A percentile compares a stretch with the other conserved stretches of the same genome.
Conservation (phyloP, 768 basidiomycete genomes). For the Lentinus tigrinus region DNA sequence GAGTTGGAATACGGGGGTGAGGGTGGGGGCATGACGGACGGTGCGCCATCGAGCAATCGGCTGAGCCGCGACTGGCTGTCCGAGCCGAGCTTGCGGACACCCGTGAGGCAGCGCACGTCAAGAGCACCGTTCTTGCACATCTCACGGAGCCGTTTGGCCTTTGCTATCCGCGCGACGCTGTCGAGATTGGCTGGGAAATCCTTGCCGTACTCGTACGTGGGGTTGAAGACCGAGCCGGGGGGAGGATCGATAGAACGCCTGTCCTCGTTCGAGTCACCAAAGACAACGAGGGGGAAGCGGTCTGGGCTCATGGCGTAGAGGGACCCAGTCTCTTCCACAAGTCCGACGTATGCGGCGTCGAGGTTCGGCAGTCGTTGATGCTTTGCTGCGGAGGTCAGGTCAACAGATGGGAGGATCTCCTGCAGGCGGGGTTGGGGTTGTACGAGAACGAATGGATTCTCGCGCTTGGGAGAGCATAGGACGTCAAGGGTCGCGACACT, state of each 20-base stretch:
- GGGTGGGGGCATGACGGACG: slow-evolving; percentile 29
- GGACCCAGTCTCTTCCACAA: slow-evolving; percentile 67
- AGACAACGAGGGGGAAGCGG: slow-evolving; percentile 79
- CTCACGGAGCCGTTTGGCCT: slow-evolving; percentile 42
- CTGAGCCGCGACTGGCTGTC: slow-evolving; percentile 41
- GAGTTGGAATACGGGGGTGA: slow-evolving; percentile 23
- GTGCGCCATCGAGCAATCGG: slow-evolving; percentile 61
- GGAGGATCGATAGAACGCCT: slow-evolving; percentile 34
- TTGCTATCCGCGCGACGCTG: slow-evolving; percentile 34
- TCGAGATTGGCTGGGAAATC: slow-evolving; percentile 46
- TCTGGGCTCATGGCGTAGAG: slow-evolving; percentile 85
- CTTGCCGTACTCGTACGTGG: slow-evolving; percentile 8
- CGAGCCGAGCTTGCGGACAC: slow-evolving; percentile 54
- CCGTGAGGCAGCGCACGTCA: slow-evolving; percentile 62
- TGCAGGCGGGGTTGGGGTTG: slow-evolving; percentile 80
- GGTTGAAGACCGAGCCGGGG: slow-evolving; percentile 24
- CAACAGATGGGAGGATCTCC: slow-evolving; percentile 60
- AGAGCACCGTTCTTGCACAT: slow-evolving; percentile 35
- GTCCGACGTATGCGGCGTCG: slow-evolving; percentile 78
- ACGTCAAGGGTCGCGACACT: slow-evolving; percentile 88
- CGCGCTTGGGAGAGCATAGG: slow-evolving; percentile 42
- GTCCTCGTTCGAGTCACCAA: slow-evolving; percentile 45
- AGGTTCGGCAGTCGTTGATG: slow-evolving; percentile 48
- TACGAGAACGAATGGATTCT: slow-evolving; percentile 77
- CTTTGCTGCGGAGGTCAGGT: slow-evolving; percentile 29